phyloP scores from a whole-genome alignment of 805 yeast genomes.

The Yarrowia bubula region DNA sequence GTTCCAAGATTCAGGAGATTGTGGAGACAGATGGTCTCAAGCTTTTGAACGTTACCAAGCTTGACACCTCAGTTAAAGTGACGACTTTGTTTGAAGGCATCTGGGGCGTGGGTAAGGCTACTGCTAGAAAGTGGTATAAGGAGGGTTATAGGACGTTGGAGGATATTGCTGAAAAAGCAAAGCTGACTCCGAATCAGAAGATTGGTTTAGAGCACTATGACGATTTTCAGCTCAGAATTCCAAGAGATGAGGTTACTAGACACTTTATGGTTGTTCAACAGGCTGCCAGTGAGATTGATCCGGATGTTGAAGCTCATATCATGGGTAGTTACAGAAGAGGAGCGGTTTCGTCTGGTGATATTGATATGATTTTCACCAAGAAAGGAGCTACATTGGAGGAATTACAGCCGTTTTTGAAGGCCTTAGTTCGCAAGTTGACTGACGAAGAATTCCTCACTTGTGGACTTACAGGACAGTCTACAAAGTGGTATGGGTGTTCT shows the following conservation, averaged over 20 bases:
- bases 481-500: constrained; percentile 41
- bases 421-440: constrained; percentile 34
- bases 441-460: constrained; percentile 41
- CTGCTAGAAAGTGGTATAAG: constrained; percentile 45
- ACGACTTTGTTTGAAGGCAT: constrained; percentile 43
- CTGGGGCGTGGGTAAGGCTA: constrained; percentile 50
- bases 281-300: constrained; percentile 39
- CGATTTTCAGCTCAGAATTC: constrained; percentile 49
- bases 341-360: constrained; percentile 48
- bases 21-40: constrained; percentile 40
- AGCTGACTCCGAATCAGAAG: constrained; percentile 38
- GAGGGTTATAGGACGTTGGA: constrained; percentile 44
- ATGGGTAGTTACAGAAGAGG: constrained; percentile 58
- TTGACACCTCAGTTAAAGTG: constrained; percentile 34
- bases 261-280: constrained; percentile 43
- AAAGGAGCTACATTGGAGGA: constrained; percentile 37
- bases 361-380: constrained; percentile 50
- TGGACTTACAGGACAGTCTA: constrained; percentile 9
- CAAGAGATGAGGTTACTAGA: constrained; percentile 46
- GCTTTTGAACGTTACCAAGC: constrained; percentile 32
- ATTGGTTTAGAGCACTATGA: constrained; percentile 49
- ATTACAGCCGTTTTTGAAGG: constrained; percentile 32
- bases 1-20: constrained; percentile 49
- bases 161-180: constrained; percentile 40
- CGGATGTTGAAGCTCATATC: constrained; percentile 41